Percentiles rank a stretch among this genome's conserved stretches.
These are phyloP conservation scores for Lentinus tigrinus DNA, from an alignment of 768 basidiomycete species.

Conservation along the genomic window DNA sequence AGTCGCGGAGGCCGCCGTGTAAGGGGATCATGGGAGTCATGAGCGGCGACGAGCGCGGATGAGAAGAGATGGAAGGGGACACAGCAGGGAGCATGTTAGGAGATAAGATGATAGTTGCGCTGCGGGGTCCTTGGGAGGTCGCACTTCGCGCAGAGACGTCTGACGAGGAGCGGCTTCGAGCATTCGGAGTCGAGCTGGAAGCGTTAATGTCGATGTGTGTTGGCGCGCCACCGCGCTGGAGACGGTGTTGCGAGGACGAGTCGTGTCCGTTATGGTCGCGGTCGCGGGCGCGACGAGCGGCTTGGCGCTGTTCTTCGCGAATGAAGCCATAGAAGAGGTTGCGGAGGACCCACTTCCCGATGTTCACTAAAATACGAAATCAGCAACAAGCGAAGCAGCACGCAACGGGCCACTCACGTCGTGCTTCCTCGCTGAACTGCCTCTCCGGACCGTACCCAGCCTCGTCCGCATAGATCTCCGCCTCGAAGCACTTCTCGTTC, in stretches of 20 bases:
- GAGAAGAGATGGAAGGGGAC: slow-evolving; percentile 45
- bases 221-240: slow-evolving; percentile 26
- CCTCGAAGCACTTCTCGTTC: slow-evolving; percentile 87
- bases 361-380: slow-evolving; percentile 66
- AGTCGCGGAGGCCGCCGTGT: slow-evolving; percentile 17
- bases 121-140: slow-evolving; percentile 16
- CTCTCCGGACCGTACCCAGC: slow-evolving; percentile 65
- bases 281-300: slow-evolving; percentile 25
- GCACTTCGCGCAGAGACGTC: slow-evolving; percentile 22
- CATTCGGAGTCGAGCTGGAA: slow-evolving; percentile 8
- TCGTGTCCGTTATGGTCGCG: slow-evolving; percentile 15
- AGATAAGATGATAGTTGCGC: slow-evolving; percentile 55
- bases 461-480: slow-evolving; percentile 94
- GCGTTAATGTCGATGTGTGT: slow-evolving; percentile 26
- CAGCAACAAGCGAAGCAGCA: neutral
- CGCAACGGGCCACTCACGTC: slow-evolving; percentile 54
- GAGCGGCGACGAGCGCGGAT: slow-evolving; percentile 52
- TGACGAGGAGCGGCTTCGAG: slow-evolving; percentile 28
- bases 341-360: slow-evolving; percentile 87
- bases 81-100: slow-evolving; percentile 67
- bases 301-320: slow-evolving; percentile 55
- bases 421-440: slow-evolving; percentile 71
- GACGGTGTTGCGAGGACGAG: slow-evolving; percentile 9
- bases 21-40: slow-evolving; percentile 58
- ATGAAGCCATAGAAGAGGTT: slow-evolving; percentile 84